Evolutionary conservation across 805 yeast genomes (phyloP), one percentile per base, ranked within the genome.

Genomic region (Candida argentea): DNA sequence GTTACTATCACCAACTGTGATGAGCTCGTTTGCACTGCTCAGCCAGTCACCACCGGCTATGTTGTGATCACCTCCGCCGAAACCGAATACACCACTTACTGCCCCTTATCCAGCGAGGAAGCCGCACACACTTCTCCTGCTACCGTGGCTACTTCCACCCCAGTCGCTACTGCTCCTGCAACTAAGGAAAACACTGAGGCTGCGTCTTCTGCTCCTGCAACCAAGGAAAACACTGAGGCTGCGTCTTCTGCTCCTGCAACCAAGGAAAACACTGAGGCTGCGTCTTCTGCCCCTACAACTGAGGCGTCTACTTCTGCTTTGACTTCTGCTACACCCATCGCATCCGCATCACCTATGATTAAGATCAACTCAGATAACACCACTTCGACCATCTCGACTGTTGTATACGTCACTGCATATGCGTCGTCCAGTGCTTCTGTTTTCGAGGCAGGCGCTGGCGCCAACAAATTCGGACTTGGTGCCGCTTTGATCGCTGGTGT

Each of bases 1-100:
- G 26, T 57, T 7, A 54, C 61, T 10, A 40, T 53, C 29, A 57
- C 67, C 20, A 52, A 62, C n/a, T 60, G 67, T 37, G 29, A 42
- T 4, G 50, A 52, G 30, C 26, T 57, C 41, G 48, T 38, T 30
- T 60, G 66, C 39, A 20, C 39, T 5, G 25, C 27, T 12, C 43
- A 34, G 24, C 40, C 57, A 10, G 44, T 46, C 21, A 57, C 65
- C 30, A 49, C 60, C 30, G 65, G 65, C 7, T 18, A 18, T 10
- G 10, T 10, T 18, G 20, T 18, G 7, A 10, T 18, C 20, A 18
- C 20, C 20, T 8, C 7, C 7, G 20, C 7, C 20, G 10, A 18
- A 7, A 18, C 20, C 7, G 20, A 8, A 8, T 18, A 18, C 20
- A 18, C 20, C 10, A 18, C 20, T 18, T 18, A 18, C 20, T 18